These are phyloP conservation scores for Malus asiatica DNA, from an alignment of 306 rosid genomes.

Conservation along the genomic window DNA sequence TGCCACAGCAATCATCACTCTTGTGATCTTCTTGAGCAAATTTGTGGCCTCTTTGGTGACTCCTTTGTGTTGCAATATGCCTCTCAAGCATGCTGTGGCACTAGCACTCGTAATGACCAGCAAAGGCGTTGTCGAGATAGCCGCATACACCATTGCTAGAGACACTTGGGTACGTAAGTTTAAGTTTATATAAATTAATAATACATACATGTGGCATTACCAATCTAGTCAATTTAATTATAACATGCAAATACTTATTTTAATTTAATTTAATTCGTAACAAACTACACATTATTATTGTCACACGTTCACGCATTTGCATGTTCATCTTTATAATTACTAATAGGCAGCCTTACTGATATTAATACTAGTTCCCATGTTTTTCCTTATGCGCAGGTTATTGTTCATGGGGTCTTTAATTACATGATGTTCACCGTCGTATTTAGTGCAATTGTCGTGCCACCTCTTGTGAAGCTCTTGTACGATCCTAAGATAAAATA, in stretches of 20 bases:
- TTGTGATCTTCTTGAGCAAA: constrained; percentile 9
- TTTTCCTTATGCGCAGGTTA: constrained; percentile 18
- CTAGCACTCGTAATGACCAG: constrained; percentile 45
- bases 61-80: constrained; percentile 33
- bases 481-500: constrained; percentile 65
- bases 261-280: too few relatives aligned
- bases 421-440: constrained; percentile 18
- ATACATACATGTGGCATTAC: too few relatives aligned
- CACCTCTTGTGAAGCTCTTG: constrained; percentile 9
- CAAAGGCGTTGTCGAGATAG: constrained; percentile 63
- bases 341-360: too few relatives aligned
- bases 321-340: too few relatives aligned
- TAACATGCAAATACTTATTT: too few relatives aligned
- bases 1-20: constrained; percentile 8
- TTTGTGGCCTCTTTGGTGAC: constrained; percentile 22
- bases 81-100: constrained; percentile 27
- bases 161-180: constrained; percentile 24
- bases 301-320: too few relatives aligned
- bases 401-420: constrained; percentile 7
- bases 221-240: too few relatives aligned
- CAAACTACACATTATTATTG: too few relatives aligned
- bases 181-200: neutral
- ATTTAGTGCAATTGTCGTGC: constrained; percentile 18
- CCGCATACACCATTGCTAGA: constrained; percentile 17
- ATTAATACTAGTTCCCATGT: too few relatives aligned